Evolutionary conservation across 2,329 filamentous ascomycete species (phyloP), one percentile per base, ranked within the genome.

Genomic region (Incumbomyces lentus): DNA sequence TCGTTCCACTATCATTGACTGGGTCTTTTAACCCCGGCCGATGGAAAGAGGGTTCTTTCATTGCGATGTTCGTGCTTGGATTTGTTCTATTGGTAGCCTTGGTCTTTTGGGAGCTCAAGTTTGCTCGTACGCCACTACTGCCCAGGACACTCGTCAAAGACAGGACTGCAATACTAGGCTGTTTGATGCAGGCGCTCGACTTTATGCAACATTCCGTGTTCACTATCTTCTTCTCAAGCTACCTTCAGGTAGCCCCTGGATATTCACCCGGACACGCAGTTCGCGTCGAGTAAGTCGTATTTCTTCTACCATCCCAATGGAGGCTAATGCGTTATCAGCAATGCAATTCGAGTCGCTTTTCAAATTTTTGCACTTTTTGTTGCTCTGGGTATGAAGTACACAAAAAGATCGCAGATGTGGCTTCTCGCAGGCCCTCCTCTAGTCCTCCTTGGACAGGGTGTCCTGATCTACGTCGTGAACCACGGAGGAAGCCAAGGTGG

Each of bases 1-100:
- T 77, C 14, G 65, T 74, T n/a, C 73, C 75, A 0, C 74, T 80
- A 30, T 79, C 76, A 0, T 62, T 78, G 19, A 75, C 75, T 1
- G 70, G 72, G 2, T 35, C 33, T 17, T 35, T 35, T 17, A 64
- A 64, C 1, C 55, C 59, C 1, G 60, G 65, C 1, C 65, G 72
- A 43, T 79, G 75, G 76, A 58, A 61, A 10, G 68, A 66, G 2
- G 68, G 69, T 6, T 66, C 68, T 31, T 66, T 79, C 3, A 64
- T 78, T 13, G 62, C 67, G 0, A 72, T 75, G 0, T 58, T 79
- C 1, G 61, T 69, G 1, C 54, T 76, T 5, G 76, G 76, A 0
- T 34, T 77, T 16, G 37, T 68, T 1, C 65, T 67, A 10, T 59
- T 76, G n/a, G 68, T 72, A 0, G 55, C 62, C 0, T 80, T 73